Evolutionary conservation across 768 basidiomycete genomes (phyloP).

Genomic region (Agrocybe pediades): DNA sequence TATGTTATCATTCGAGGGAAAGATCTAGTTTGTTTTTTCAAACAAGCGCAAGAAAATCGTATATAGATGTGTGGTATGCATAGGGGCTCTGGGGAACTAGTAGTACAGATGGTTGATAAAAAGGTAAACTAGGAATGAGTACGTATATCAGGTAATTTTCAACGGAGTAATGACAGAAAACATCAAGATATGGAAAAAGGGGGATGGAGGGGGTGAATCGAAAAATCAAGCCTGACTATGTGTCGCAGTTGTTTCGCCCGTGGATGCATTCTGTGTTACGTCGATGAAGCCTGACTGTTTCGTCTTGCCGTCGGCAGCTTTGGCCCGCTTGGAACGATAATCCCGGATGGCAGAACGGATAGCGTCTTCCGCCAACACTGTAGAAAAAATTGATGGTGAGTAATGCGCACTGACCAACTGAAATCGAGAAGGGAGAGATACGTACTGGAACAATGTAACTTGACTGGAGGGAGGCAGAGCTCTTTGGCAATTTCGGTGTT

Average conservation of each 20-base stretch:
- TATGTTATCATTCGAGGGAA: background rate
- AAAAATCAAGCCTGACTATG: conserved; percentile 36
- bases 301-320: conserved; percentile 39
- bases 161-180: conserved; percentile 6
- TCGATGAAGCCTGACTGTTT: conserved; percentile 70
- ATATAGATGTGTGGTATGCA: conserved; percentile 24
- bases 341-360: conserved; percentile 98
- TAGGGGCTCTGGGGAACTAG: conserved; percentile 23
- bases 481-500: conserved; percentile 99
- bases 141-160: conserved; percentile 20
- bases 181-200: no score
- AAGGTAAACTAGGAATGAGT: conserved; percentile 16
- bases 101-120: conserved; percentile 30
- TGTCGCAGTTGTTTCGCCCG: conserved; percentile 55
- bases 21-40: conserved; percentile 12
- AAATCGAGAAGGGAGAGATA: conserved; percentile 15
- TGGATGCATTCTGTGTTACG: conserved; percentile 58
- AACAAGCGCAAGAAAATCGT: conserved; percentile 2
- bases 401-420: conserved; percentile 4
- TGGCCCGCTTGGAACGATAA: conserved; percentile 83
- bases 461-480: conserved; percentile 92
- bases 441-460: conserved; percentile 92
- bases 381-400: conserved; percentile 10
- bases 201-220: conserved; percentile 4
- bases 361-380: conserved; percentile 97